These are phyloP conservation scores for Barnettozyma populi DNA, from an alignment of 805 yeast genomes.

Conservation along the genomic window DNA sequence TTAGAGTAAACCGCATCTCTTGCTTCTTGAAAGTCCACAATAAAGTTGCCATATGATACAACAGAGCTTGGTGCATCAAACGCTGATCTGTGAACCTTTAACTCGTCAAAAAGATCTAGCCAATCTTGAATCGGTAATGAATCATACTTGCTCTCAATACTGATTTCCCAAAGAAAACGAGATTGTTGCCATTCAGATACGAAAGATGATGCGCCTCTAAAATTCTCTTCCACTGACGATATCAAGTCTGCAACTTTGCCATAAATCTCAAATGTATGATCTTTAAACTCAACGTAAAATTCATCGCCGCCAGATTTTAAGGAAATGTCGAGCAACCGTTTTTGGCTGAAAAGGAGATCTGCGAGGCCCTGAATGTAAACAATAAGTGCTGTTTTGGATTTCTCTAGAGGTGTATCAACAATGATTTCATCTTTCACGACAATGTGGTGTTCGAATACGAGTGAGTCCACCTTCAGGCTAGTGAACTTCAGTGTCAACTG, in stretches of 20 bases:
- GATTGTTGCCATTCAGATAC: constrained; percentile 47
- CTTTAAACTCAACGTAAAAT: constrained; percentile 6
- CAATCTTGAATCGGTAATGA: constrained; percentile 38
- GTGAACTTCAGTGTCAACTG: constrained; percentile 28
- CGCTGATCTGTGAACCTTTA: constrained; percentile 36
- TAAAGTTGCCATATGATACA: constrained; percentile 36
- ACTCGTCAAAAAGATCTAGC: constrained; percentile 40
- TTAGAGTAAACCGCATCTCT: constrained; percentile 47
- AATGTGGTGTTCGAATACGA: constrained; percentile 30
- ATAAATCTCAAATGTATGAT: constrained; percentile 3
- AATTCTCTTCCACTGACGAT: constrained; percentile 29
- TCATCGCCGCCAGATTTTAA: constrained; percentile 13
- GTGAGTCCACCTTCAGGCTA: constrained; percentile 1
- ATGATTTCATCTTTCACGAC: constrained; percentile 31
- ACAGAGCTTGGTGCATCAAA: constrained; percentile 47
- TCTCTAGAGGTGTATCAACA: constrained; percentile 37
- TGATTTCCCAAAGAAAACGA: constrained; percentile 56
- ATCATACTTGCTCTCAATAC: constrained; percentile 34
- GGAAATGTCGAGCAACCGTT: constrained; percentile 17
- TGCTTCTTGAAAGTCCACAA: constrained; percentile 46
- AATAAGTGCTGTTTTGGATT: constrained; percentile 30
- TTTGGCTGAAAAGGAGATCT: constrained; percentile 24
- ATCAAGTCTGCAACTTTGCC: constrained; percentile 21
- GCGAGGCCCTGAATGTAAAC: constrained; percentile 22
- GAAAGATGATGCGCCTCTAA: constrained; percentile 31